Evolutionary conservation across 331 rosid genomes (phyloP).

Genomic region (Rosa hybrid): DNA sequence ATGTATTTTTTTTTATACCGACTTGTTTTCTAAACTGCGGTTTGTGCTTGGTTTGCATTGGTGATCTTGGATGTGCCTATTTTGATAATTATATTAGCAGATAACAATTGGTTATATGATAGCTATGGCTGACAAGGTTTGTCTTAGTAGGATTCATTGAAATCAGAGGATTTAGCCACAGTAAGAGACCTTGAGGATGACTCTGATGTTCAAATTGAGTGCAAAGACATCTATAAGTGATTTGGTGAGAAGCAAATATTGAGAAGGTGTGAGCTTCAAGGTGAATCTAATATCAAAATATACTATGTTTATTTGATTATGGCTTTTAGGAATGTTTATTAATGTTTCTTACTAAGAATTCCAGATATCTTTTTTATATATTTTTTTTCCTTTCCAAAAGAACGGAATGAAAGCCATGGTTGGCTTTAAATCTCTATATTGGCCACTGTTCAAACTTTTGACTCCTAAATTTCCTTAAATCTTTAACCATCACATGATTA

Average conservation of each 20-base stretch:
- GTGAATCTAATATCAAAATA: conserved; percentile 40
- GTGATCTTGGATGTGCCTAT: background rate
- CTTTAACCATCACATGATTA: no score
- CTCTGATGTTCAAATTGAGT: conserved; percentile 90
- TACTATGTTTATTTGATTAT: conserved; percentile 4
- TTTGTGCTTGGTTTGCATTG: background rate
- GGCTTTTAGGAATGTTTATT: background rate
- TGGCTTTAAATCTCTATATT: no score
- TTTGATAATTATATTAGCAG: background rate
- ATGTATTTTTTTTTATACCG: background rate
- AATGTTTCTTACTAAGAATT: background rate
- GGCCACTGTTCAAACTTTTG: no score
- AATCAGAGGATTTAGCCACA: conserved; percentile 54
- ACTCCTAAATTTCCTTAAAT: no score
- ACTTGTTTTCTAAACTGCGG: background rate
- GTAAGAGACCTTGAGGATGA: conserved; percentile 50
- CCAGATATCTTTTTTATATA: no score
- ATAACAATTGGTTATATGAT: background rate
- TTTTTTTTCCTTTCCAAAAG: no score
- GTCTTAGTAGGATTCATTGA: conserved; percentile 59
- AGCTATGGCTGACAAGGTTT: conserved; percentile 26
- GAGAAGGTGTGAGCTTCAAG: conserved; percentile 96
- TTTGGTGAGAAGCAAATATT: conserved; percentile 93
- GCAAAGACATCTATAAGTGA: conserved; percentile 81
- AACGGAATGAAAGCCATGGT: no score